These are phyloP conservation scores for Hordeum pubiflorum DNA, from an alignment of 202 grass and related monocot genomes.

Conservation along the genomic window DNA sequence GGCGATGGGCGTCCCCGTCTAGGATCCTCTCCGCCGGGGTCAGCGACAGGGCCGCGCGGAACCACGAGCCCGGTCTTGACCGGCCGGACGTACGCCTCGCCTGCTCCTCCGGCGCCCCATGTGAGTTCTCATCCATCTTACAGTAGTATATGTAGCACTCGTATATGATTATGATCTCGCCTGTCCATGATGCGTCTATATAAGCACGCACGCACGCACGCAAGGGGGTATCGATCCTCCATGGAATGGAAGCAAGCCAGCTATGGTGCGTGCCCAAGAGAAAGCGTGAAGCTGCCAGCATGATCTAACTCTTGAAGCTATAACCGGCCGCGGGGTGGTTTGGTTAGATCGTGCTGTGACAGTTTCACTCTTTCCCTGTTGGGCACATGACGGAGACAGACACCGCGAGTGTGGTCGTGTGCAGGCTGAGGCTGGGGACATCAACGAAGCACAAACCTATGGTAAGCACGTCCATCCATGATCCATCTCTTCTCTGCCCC, in stretches of 20 bases:
- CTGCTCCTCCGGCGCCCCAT: not conserved
- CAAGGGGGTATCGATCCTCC: not conserved
- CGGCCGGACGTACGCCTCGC: not conserved
- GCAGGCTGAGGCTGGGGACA: too few relatives aligned
- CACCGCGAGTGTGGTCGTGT: too few relatives aligned
- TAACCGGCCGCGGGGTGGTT: not conserved
- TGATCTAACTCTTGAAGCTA: constrained; percentile 56
- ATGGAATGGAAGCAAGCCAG: not conserved
- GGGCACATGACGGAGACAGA: constrained; percentile 24
- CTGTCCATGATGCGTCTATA: not conserved
- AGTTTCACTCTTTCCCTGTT: constrained; percentile 75
- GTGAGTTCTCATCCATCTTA: not conserved
- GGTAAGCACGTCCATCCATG: too few relatives aligned
- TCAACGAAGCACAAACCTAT: too few relatives aligned
- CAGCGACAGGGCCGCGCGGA: constrained; percentile 33
- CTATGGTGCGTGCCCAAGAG: constrained; percentile 37
- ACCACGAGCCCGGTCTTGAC: constrained; percentile 11
- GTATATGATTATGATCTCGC: not conserved
- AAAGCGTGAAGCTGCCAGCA: constrained; percentile 99
- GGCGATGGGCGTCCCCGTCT: constrained; percentile 1
- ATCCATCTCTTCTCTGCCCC: too few relatives aligned
- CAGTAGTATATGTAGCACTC: too few relatives aligned
- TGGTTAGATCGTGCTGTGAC: constrained; percentile 82
- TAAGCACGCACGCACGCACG: not conserved
- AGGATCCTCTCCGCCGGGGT: constrained; percentile 8